phyloP scores from a whole-genome alignment of 257 asterid genomes.

The Nicotiana obtusifolia region DNA sequence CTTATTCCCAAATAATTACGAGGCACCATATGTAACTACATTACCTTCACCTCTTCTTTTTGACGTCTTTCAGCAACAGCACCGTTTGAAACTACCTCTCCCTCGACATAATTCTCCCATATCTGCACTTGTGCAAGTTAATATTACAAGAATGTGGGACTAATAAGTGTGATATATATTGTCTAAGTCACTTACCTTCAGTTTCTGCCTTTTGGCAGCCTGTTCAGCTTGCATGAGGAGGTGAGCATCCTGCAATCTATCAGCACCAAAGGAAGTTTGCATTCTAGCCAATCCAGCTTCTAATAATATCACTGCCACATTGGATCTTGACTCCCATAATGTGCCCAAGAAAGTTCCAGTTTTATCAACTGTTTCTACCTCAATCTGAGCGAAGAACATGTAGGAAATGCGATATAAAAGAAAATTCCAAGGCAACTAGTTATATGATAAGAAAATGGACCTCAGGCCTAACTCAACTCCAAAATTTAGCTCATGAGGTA shows the following conservation, averaged over 20 bases:
- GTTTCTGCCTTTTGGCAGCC: conserved; percentile 81
- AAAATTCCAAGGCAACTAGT: background rate
- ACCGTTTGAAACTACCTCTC: conserved; percentile 61
- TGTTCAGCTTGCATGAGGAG: conserved; percentile 86
- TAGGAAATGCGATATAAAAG: background rate
- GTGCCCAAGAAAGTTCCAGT: conserved; percentile 97
- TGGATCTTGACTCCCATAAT: conserved; percentile 72
- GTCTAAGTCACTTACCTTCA: conserved; percentile 68
- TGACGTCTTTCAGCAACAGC: conserved; percentile 50
- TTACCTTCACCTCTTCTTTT: conserved; percentile 77
- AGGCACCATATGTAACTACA: background rate
- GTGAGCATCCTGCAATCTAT: conserved; percentile 81
- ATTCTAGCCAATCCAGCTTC: conserved; percentile 96
- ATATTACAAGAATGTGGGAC: conserved; percentile 17
- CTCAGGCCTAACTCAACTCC: no score
- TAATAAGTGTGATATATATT: background rate
- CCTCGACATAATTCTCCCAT: conserved; percentile 75
- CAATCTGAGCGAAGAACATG: conserved; percentile 41
- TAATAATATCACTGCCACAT: conserved; percentile 64
- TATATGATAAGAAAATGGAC: no score
- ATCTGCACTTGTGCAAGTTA: conserved; percentile 12
- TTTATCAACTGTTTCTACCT: conserved; percentile 92
- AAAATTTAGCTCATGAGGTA: no score
- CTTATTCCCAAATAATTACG: background rate
- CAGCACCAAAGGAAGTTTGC: conserved; percentile 74